phyloP scores from a whole-genome alignment of 2,329 filamentous ascomycete genomes.

The Neoscytalidium dimidiatum region DNA sequence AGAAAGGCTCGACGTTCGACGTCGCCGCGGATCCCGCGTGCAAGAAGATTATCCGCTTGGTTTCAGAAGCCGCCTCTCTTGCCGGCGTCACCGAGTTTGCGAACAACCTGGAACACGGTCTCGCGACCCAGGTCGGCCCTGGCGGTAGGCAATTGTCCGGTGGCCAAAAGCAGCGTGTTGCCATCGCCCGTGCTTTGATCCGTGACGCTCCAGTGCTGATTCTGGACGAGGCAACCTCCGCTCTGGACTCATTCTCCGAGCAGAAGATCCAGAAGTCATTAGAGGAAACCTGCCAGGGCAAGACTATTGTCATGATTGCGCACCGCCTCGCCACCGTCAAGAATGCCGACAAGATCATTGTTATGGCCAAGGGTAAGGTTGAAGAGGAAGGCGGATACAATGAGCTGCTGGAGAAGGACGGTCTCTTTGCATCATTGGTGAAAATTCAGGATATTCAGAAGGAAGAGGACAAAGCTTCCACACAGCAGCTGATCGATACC shows the following conservation, averaged over 20 bases:
- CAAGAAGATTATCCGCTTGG: background rate
- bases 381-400: conserved; percentile 42
- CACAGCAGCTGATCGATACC: background rate
- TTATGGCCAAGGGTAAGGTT: conserved; percentile 40
- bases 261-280: conserved; percentile 68
- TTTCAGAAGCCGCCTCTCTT: background rate
- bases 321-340: conserved; percentile 43
- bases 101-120: conserved; percentile 50
- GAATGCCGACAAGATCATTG: conserved; percentile 44
- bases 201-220: conserved; percentile 82
- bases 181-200: conserved; percentile 86
- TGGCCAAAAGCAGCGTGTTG: conserved; percentile 92
- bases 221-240: conserved; percentile 32
- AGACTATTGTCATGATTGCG: conserved; percentile 45
- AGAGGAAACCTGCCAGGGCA: conserved; percentile 51
- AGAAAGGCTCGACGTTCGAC: conserved; percentile 45
- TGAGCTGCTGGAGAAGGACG: conserved; percentile 39
- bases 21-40: background rate
- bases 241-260: conserved; percentile 42
- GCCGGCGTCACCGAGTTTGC: conserved; percentile 6
- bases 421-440: conserved; percentile 41
- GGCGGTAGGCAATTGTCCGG: conserved; percentile 83
- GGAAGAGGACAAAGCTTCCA: background rate
- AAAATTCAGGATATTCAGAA: conserved; percentile 12
- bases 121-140: conserved; percentile 76